Base-by-base conservation (phyloP, 805 yeast species). In the Candida yuanshanica region DNA sequence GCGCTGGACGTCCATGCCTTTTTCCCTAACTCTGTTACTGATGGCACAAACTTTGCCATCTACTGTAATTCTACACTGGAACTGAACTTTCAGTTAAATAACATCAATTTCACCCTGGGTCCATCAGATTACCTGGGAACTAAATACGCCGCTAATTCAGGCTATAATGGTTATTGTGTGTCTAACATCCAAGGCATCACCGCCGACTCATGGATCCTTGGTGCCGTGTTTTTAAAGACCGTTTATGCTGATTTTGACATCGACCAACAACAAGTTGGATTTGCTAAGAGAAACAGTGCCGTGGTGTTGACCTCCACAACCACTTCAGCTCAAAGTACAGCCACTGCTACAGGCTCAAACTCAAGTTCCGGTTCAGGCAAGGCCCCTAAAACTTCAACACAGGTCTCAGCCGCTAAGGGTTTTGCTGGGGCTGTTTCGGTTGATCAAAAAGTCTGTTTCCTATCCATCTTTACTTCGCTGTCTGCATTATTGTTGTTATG, bases 31-130 rank as follows among this genome's bases (percentile, higher is more conserved):
- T 64, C 78, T 7, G 58, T 75, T 44, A 68, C 81, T 7, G 86
- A 81, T 57, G 78, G 79, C n/a, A 68, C 75, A 18, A 79, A 76
- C 57, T 81, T 65, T 59, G 85, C 84, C 10, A 67, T 81, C 44
- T 69, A 64, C 12, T 81, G 88, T 57, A 70, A 75, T 47, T 62
- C 74, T 8, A 62, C 78, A 3, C 47, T 63, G 16, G 53, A 54
- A 3, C 46, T 79, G n/a, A 51, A 49, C 5, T 55, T 81, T 27
- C 60, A 60, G 20, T 62, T 80, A 36, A 71, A 63, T 20, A 72
- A 68, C 14, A 50, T 56, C n/a, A 63, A 64, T 33, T 76, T 77
- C 70, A 53, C 72, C 10, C 53, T 76, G 20, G 41, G 64, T 2
- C 63, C 80, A 1, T 43, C 49, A 1, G 65, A 64, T 36, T 79